Conservation (phyloP, 2,329 filamentous ascomycete species). For the Diaporthe capsici region DNA sequence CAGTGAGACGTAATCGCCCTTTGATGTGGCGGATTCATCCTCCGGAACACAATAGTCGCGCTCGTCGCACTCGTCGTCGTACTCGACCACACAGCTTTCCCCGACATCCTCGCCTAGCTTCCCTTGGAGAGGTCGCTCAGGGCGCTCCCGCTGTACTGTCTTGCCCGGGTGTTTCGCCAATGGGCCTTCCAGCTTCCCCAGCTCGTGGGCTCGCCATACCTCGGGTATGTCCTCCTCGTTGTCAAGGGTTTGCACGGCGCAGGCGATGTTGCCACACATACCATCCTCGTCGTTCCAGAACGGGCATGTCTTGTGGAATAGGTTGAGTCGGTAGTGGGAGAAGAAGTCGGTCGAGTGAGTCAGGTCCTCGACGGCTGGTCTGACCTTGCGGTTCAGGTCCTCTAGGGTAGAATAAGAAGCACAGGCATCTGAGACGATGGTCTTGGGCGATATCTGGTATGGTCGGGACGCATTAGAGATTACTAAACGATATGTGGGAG, state of each 20-base stretch:
- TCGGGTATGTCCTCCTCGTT: slow-evolving; percentile 94
- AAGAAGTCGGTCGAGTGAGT: slow-evolving; percentile 96
- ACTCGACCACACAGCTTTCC: slow-evolving; percentile 97
- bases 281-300: slow-evolving; percentile 96
- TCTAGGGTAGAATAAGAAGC: slow-evolving; percentile 94
- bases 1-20: slow-evolving; percentile 97
- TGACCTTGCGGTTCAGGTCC: slow-evolving; percentile 81
- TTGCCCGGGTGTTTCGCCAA: slow-evolving; percentile 90
- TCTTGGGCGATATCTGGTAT: slow-evolving; percentile 84
- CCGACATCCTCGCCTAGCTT: slow-evolving; percentile 87
- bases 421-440: slow-evolving; percentile 94
- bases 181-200: slow-evolving; percentile 93
- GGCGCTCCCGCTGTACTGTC: slow-evolving; percentile 78
- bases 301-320: slow-evolving; percentile 94
- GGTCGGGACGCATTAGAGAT: slow-evolving; percentile 56
- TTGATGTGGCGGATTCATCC: slow-evolving; percentile 86
- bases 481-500: slow-evolving; percentile 44
- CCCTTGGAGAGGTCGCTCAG: slow-evolving; percentile 82
- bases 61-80: slow-evolving; percentile 97
- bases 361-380: slow-evolving; percentile 83
- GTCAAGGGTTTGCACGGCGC: slow-evolving; percentile 93
- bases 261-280: slow-evolving; percentile 97
- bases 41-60: slow-evolving; percentile 97
- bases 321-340: slow-evolving; percentile 94
- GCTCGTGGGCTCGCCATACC: slow-evolving; percentile 91